These are phyloP conservation scores for Amphibolis antarctica DNA, from an alignment of 106 monocot species.

Conservation along the genomic window DNA sequence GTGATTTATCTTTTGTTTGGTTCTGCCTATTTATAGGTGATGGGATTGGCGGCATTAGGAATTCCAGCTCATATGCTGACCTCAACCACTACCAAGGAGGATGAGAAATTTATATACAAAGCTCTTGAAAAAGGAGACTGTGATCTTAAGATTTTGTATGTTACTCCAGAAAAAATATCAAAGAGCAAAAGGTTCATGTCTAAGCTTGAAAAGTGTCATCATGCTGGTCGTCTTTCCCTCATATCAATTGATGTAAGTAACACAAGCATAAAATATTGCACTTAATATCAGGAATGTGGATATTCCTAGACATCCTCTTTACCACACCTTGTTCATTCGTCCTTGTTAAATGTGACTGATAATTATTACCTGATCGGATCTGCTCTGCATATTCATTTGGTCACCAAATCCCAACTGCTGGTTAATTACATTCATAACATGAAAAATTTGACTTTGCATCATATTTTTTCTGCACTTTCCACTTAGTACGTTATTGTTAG, in stretches of 20 bases:
- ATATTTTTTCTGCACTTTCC: no score
- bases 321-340: no score
- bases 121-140: conserved; percentile 91
- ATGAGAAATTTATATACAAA: conserved; percentile 76
- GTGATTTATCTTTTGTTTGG: not conserved
- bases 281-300: no score
- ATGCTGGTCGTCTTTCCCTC: conserved; percentile 84
- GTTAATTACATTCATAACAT: no score
- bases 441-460: no score
- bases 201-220: conserved; percentile 95
- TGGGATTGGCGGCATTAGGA: conserved; percentile 84
- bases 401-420: no score
- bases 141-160: conserved; percentile 81
- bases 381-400: no score
- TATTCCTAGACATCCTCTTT: not conserved
- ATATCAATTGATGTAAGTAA: conserved; percentile 90
- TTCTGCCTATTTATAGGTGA: conserved; percentile 42
- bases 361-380: no score
- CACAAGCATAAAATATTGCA: no score
- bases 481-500: no score
- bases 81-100: conserved; percentile 77
- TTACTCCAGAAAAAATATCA: conserved; percentile 99
- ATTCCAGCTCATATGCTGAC: conserved; percentile 85
- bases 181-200: conserved; percentile 99
- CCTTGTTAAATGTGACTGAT: no score